These are phyloP conservation scores for Flagelloscypha sp. DNA, from an alignment of 768 basidiomycete species.

Conservation along the genomic window DNA sequence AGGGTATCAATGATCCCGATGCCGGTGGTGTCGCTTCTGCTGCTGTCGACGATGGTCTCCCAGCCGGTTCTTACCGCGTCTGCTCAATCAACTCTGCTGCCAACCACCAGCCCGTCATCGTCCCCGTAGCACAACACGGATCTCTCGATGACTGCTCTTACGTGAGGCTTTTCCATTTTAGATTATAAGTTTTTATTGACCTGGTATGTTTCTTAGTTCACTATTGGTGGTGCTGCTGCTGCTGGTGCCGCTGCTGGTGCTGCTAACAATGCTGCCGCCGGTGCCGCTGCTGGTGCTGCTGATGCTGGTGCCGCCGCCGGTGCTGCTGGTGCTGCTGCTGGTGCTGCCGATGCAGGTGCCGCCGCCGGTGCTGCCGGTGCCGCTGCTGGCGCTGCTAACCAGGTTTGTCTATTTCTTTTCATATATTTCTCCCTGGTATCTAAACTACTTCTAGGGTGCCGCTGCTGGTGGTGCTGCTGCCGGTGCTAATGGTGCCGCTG, in stretches of 20 bases:
- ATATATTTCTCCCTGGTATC: no score
- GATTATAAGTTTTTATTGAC: slow-evolving; percentile 6
- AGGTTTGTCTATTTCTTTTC: no score
- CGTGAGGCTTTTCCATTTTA: slow-evolving; percentile 20
- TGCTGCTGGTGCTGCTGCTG: slow-evolving; percentile 6
- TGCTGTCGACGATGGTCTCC: slow-evolving; percentile 40
- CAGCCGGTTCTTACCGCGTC: slow-evolving; percentile 49
- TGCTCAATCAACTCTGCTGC: slow-evolving; percentile 42
- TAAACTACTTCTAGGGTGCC: no score
- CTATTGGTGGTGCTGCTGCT: slow-evolving; percentile 12
- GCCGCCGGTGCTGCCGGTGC: slow-evolving; percentile 2
- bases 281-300: slow-evolving; percentile 4
- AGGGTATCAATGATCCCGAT: slow-evolving; percentile 38
- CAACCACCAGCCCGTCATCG: slow-evolving; percentile 44
- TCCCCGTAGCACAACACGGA: slow-evolving; percentile 43
- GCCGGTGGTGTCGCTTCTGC: slow-evolving; percentile 41
- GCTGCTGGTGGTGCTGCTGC: slow-evolving; percentile 1
- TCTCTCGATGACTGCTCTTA: slow-evolving; percentile 40
- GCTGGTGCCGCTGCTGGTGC: slow-evolving; percentile 1
- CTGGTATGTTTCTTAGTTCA: slow-evolving; percentile 11
- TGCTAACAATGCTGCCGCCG: slow-evolving; percentile 2
- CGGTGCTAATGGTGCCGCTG: slow-evolving; percentile 1
- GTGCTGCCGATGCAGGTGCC: background rate
- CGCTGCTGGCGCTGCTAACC: no score
- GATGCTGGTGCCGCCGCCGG: slow-evolving; percentile 5